phyloP scores from a whole-genome alignment of 139 green algal genomes.

The Yamagishiella unicocca region DNA sequence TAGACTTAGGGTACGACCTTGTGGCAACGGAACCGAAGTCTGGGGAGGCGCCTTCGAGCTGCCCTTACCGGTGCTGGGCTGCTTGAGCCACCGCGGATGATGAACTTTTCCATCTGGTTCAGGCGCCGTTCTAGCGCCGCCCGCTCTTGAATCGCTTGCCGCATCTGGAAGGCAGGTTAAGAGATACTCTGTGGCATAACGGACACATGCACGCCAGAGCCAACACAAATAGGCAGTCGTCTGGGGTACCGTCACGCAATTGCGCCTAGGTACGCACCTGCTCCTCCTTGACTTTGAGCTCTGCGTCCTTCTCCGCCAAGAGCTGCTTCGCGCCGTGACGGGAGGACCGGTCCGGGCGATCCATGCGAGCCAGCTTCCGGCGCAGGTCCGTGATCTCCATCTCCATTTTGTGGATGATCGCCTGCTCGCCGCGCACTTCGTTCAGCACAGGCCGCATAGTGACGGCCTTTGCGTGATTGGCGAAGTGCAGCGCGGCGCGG shows the following conservation, averaged over 20 bases:
- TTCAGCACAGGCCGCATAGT: constrained; percentile 81
- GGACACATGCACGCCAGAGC: too few species aligned
- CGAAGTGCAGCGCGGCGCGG: constrained; percentile 86
- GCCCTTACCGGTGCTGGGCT: constrained; percentile 16
- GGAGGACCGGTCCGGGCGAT: background rate
- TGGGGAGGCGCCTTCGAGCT: background rate
- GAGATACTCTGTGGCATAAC: too few species aligned
- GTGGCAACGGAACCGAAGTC: too few species aligned
- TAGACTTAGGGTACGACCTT: too few species aligned
- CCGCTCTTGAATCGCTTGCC: constrained; percentile 32
- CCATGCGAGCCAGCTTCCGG: constrained; percentile 54
- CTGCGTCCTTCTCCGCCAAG: constrained; percentile 44
- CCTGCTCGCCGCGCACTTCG: constrained; percentile 69
- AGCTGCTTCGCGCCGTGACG: background rate
- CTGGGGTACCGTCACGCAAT: too few species aligned
- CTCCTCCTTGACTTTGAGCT: constrained; percentile 50
- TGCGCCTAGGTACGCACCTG: constrained; percentile 42
- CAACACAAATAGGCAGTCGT: too few species aligned
- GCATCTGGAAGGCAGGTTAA: background rate
- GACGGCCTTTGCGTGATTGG: constrained; percentile 89
- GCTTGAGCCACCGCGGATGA: constrained; percentile 32
- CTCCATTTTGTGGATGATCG: constrained; percentile 82
- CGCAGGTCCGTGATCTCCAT: constrained; percentile 79
- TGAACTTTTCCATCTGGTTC: constrained; percentile 63
- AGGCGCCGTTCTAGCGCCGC: constrained; percentile 53